Conservation (phyloP, 805 yeast species). For the Yarrowia phangngaensis region DNA sequence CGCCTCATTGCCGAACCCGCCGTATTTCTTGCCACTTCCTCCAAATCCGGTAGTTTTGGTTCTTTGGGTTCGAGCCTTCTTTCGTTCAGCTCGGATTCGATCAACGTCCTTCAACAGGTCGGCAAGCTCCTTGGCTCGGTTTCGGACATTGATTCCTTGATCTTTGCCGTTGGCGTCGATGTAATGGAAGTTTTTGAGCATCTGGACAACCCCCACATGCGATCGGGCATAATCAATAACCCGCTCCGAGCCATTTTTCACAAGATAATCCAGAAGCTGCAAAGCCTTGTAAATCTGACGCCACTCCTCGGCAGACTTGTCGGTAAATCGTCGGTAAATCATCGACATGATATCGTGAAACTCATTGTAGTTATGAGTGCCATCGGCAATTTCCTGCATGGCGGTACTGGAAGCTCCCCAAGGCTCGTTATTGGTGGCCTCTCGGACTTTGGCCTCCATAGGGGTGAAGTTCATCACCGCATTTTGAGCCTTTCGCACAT, state of each 20-base stretch:
- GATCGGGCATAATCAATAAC: constrained; percentile 92
- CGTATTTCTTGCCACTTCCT: constrained; percentile 38
- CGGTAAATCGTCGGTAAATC: constrained; percentile 77
- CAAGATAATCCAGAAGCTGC: constrained; percentile 83
- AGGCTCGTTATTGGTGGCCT: constrained; percentile 97
- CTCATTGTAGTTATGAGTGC: constrained; percentile 67
- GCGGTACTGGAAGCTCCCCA: constrained; percentile 94
- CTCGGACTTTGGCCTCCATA: constrained; percentile 85
- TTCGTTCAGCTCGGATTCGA: constrained; percentile 74
- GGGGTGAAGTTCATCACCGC: constrained; percentile 94
- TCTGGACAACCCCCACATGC: constrained; percentile 70
- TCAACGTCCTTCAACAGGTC: constrained; percentile 71
- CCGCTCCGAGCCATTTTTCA: constrained; percentile 90
- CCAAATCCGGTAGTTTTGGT: constrained; percentile 60
- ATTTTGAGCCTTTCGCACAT: constrained; percentile 96
- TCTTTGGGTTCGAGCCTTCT: constrained; percentile 81
- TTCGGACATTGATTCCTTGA: constrained; percentile 93
- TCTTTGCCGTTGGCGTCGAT: constrained; percentile 91
- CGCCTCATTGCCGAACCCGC: constrained; percentile 40
- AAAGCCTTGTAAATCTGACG: constrained; percentile 94
- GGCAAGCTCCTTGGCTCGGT: constrained; percentile 74
- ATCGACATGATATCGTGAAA: constrained; percentile 48
- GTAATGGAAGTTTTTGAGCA: constrained; percentile 91
- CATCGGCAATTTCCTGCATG: constrained; percentile 94
- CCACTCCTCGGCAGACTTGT: constrained; percentile 95